Conservation (phyloP, 2,329 filamentous ascomycete genomes). For the Venturia oleaginea region DNA sequence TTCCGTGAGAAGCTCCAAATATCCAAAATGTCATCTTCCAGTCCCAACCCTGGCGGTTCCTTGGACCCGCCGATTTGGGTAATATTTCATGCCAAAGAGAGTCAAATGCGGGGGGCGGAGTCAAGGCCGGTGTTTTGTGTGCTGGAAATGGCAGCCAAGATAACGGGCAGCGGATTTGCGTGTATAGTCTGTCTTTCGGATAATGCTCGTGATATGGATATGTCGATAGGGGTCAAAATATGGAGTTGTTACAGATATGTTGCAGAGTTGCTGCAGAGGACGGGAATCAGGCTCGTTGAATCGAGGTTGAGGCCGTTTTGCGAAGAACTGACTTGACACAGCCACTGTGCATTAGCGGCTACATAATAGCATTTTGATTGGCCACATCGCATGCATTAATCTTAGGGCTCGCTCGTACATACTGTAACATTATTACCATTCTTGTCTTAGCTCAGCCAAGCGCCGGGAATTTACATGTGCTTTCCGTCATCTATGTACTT, state of each 20-base stretch:
- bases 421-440: neutral
- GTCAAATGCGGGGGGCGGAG: neutral
- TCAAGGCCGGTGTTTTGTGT: neutral
- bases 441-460: neutral
- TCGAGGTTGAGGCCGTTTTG: neutral
- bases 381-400: neutral
- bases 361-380: neutral
- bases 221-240: neutral
- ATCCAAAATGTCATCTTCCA: neutral
- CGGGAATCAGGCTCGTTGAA: neutral
- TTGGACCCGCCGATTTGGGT: neutral
- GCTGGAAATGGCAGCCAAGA: neutral
- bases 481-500: neutral
- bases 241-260: neutral
- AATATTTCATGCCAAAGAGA: neutral
- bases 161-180: too few relatives aligned
- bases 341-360: neutral
- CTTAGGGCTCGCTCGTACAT: neutral
- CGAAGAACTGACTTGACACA: constrained; percentile 1
- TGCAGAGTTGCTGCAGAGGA: too few relatives aligned
- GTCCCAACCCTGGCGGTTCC: neutral
- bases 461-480: neutral
- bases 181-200: too few relatives aligned
- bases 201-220: neutral
- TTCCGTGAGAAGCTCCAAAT: neutral